Evolutionary conservation across 2,329 filamentous ascomycete species (phyloP).

Genomic region (Fonsecaea monophora): DNA sequence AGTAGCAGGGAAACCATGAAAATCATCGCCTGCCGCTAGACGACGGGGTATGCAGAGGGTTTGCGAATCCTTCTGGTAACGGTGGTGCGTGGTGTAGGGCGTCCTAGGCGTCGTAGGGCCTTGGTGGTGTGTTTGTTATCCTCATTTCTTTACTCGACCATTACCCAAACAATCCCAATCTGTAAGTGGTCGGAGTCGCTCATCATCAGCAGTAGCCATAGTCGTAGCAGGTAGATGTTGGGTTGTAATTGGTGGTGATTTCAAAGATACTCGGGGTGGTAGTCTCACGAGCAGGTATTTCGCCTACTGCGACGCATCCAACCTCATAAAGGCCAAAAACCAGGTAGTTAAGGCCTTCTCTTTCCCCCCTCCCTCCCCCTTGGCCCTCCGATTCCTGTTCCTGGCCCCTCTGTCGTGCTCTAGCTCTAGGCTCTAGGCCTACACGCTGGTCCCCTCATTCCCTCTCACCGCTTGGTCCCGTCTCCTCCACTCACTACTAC

Average conservation of each 20-base stretch:
- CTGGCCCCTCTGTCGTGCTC: constrained; percentile 10
- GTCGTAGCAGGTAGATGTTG: not conserved
- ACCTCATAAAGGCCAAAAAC: constrained; percentile 1
- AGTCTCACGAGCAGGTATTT: constrained; percentile 2
- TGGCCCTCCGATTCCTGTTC: constrained; percentile 14
- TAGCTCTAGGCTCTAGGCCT: not conserved
- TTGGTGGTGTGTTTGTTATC: not conserved
- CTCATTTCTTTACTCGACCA: not conserved
- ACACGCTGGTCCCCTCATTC: constrained; percentile 15
- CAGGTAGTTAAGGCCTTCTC: not conserved
- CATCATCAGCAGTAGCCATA: not conserved
- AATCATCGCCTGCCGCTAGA: constrained; percentile 15
- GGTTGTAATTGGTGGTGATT: no score
- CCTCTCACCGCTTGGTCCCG: constrained; percentile 23
- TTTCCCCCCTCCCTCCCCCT: not conserved
- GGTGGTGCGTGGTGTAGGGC: constrained; percentile 1
- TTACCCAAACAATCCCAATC: not conserved
- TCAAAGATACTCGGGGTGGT: no score
- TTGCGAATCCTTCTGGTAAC: constrained; percentile 6
- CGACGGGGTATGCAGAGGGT: constrained; percentile 1
- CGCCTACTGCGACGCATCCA: constrained; percentile 18
- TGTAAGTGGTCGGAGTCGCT: not conserved
- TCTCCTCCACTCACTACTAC: constrained; percentile 11
- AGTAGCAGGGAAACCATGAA: constrained; percentile 13
- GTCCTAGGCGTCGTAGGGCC: not conserved